These are phyloP conservation scores for Prunus davidiana DNA, from an alignment of 306 rosid genomes.

Conservation along the genomic window DNA sequence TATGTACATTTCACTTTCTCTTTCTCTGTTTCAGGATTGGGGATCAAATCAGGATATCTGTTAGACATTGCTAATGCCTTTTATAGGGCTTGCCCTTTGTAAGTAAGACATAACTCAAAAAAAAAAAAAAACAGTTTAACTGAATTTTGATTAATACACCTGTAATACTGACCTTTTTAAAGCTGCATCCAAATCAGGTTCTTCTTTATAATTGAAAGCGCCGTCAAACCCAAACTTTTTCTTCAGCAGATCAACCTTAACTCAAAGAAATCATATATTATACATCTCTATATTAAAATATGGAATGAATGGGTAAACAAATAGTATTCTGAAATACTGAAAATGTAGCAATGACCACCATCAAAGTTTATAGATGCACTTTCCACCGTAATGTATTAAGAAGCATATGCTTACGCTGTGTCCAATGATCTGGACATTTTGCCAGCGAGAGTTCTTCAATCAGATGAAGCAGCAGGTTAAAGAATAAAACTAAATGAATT, in stretches of 20 bases:
- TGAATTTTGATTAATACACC: neutral
- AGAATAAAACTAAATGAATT: neutral
- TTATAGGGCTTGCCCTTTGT: neutral
- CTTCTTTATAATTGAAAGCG: constrained; percentile 42
- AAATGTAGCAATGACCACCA: neutral
- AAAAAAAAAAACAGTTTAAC: too few relatives aligned
- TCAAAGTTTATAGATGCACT: neutral
- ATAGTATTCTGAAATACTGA: neutral
- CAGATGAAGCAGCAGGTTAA: neutral
- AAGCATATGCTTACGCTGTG: neutral
- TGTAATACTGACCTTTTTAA: constrained; percentile 19
- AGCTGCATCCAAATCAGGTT: constrained; percentile 27
- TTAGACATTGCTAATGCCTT: neutral
- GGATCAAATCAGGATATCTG: neutral
- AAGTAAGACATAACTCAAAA: neutral
- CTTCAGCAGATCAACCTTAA: constrained; percentile 31
- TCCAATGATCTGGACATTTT: neutral
- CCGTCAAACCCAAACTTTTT: constrained; percentile 34
- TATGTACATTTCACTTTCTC: neutral
- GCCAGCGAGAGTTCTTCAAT: neutral
- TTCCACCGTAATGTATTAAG: neutral
- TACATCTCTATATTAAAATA: neutral
- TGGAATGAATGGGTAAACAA: neutral
- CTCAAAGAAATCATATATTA: neutral
- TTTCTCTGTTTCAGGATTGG: neutral